Percentiles rank a stretch among this genome's conserved stretches.
Evolutionary conservation across 768 basidiomycete genomes (phyloP).

Genomic region (Mycena metata): DNA sequence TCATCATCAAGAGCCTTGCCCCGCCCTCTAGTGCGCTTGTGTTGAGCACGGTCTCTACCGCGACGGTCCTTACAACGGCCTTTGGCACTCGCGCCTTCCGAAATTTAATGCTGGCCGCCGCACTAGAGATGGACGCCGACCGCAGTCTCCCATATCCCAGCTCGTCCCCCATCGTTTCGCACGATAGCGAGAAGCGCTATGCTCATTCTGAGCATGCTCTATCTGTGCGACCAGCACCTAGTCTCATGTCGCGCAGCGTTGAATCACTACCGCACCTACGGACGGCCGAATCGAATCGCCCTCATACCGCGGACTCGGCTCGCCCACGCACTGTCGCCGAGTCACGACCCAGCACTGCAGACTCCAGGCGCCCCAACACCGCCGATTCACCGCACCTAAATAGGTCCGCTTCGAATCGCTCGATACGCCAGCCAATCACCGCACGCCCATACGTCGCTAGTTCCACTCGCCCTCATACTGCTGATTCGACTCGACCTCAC

Average conservation of each 20-base stretch:
- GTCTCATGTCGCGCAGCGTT: not conserved
- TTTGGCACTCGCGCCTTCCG: constrained; percentile 31
- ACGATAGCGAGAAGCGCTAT: constrained; percentile 23
- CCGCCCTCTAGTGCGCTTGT: constrained; percentile 17
- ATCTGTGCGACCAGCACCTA: not conserved
- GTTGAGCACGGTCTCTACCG: constrained; percentile 10
- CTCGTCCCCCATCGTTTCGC: constrained; percentile 19
- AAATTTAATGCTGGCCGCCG: constrained; percentile 29
- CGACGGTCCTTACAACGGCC: constrained; percentile 1
- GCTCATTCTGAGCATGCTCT: not conserved
- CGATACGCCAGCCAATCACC: no score
- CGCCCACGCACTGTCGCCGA: not conserved
- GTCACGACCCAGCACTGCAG: not conserved
- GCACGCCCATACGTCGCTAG: not conserved
- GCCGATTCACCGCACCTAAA: not conserved
- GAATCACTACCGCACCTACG: not conserved
- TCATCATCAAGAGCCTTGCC: constrained; percentile 17
- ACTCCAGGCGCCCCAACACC: not conserved
- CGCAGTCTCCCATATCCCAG: constrained; percentile 14
- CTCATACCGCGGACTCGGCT: not conserved
- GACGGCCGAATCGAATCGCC: not conserved
- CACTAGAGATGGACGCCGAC: constrained; percentile 1
- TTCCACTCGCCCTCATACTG: not conserved
- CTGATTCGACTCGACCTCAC: not conserved
- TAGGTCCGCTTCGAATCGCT: no score